phyloP scores from a whole-genome alignment of 1,284 basidiomycete genomes.

The Termitomyces sp. region DNA sequence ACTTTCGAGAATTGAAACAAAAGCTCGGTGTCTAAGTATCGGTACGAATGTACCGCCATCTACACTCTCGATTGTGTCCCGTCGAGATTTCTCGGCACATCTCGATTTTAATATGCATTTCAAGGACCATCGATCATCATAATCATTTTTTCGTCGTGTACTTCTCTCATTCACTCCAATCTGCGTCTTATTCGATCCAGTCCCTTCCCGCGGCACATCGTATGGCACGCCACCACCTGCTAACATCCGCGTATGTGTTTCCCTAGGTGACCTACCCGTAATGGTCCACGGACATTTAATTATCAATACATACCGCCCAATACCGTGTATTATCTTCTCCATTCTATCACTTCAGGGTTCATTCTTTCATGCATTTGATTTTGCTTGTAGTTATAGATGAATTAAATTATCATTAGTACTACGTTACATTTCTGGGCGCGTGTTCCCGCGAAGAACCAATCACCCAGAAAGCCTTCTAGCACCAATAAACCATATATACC shows the following conservation, averaged over 20 bases:
- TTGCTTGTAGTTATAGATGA: constrained; percentile 9
- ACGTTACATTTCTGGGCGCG: constrained; percentile 5
- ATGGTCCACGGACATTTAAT: constrained; percentile 4
- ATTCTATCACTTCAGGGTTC: background rate
- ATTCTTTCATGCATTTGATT: background rate
- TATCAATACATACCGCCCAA: constrained; percentile 8
- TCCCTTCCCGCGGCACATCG: constrained; percentile 14
- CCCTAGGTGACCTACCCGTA: constrained; percentile 1
- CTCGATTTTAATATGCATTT: constrained; percentile 5
- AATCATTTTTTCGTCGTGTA: constrained; percentile 1
- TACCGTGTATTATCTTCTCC: background rate
- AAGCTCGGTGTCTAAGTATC: constrained; percentile 43
- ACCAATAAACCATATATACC: background rate
- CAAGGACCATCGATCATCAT: constrained; percentile 8
- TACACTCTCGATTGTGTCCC: background rate
- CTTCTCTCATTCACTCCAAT: constrained; percentile 2
- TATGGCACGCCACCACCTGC: constrained; percentile 13
- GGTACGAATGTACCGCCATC: background rate
- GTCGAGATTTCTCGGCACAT: background rate
- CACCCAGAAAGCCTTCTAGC: constrained; percentile 9
- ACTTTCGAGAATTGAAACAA: constrained; percentile 47
- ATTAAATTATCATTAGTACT: constrained; percentile 9
- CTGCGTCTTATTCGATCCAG: constrained; percentile 13
- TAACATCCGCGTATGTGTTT: constrained; percentile 12
- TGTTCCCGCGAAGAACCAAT: constrained; percentile 8